Base-by-base conservation (phyloP, 371 early-diverging fungal genomes). In the Mucor mucedo region DNA sequence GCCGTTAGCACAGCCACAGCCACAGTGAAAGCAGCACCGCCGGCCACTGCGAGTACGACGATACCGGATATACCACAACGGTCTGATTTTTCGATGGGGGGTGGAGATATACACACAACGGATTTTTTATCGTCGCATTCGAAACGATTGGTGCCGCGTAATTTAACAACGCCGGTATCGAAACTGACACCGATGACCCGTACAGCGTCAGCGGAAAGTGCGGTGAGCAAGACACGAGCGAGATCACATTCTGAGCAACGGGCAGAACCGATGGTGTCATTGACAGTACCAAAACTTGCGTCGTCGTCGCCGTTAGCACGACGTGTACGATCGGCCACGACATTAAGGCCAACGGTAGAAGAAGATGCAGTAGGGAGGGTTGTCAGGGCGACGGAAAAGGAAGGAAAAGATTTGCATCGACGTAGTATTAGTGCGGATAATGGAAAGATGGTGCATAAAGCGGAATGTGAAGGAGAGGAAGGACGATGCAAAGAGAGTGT, bases 351-450 rank as follows among this genome's bases (percentile, higher is more conserved):
- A 21, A 1, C 21, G 21, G 21, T 21, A 21, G 21, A 21, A 21
- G 21, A 21, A 21, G 21, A 21, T 21, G 21, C 21, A 21, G 21
- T 21, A 21, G 21, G 21, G 21, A 21, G 21, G 21, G 21, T 21
- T 21, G 21, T 21, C 21, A 21, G 21, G 21, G 21, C 21, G 21
- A 21, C 21, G 21, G 21, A 21, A 21, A 21, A 21, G 68, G 11
- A 21, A 3, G 39, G 7, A 28, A 38, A 32, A 4, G 65, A 63
- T 21, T 66, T 68, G 21, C 79, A 78, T 62, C 59, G 76, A 39
- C 62, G 79, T 33, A 78, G 79, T 50, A 76, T 75, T 14, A 78
- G 79, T 59, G 79, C 79, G 6, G 79, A 73, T 48, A 75, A 76
- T 48, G 53, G 52, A 13, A 63, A 59, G 45, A 67, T 61, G 65